Evolutionary conservation across 2,329 filamentous ascomycete genomes (phyloP).

Genomic region (Nannizziopsis arthrosporioides): DNA sequence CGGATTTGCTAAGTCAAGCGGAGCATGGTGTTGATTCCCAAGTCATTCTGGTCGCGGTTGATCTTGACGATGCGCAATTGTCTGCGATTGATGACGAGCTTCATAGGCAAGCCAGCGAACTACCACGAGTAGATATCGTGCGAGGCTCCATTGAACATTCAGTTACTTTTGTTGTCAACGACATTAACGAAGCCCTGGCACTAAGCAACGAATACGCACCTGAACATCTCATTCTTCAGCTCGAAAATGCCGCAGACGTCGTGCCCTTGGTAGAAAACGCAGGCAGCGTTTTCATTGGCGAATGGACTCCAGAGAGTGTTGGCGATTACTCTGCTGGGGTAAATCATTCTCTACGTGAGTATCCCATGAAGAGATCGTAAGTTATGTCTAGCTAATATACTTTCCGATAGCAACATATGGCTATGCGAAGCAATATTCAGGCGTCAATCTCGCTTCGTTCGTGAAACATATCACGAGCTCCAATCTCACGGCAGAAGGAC

Average conservation of each 20-base stretch:
- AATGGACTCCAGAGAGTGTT: slow-evolving; percentile 95
- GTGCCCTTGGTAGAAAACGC: slow-evolving; percentile 81
- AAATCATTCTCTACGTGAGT: slow-evolving; percentile 92
- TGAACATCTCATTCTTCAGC: slow-evolving; percentile 88
- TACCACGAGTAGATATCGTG: slow-evolving; percentile 89
- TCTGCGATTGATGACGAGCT: slow-evolving; percentile 82
- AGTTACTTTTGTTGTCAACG: slow-evolving; percentile 66
- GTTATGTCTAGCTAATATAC: slow-evolving; percentile 18
- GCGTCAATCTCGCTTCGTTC: slow-evolving; percentile 90
- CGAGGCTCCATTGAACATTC: slow-evolving; percentile 83
- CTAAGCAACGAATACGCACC: slow-evolving; percentile 92
- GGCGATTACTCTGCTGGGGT: slow-evolving; percentile 97
- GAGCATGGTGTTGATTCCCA: slow-evolving; percentile 96
- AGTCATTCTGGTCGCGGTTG: slow-evolving; percentile 80
- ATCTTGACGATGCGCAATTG: slow-evolving; percentile 60
- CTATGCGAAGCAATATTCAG: slow-evolving; percentile 96
- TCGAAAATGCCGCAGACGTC: slow-evolving; percentile 61
- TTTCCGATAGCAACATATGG: slow-evolving; percentile 69
- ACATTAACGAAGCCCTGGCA: slow-evolving; percentile 60
- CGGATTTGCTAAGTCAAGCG: slow-evolving; percentile 85
- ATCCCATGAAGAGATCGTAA: background rate
- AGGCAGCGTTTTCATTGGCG: slow-evolving; percentile 87
- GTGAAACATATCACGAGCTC: slow-evolving; percentile 97
- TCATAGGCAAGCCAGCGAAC: slow-evolving; percentile 69
- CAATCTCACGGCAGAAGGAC: slow-evolving; percentile 71